A percentile compares a stretch with the other conserved stretches of the same genome.
Conservation (phyloP, 164 flowering plant species). For the Magnolia changhungtana region DNA sequence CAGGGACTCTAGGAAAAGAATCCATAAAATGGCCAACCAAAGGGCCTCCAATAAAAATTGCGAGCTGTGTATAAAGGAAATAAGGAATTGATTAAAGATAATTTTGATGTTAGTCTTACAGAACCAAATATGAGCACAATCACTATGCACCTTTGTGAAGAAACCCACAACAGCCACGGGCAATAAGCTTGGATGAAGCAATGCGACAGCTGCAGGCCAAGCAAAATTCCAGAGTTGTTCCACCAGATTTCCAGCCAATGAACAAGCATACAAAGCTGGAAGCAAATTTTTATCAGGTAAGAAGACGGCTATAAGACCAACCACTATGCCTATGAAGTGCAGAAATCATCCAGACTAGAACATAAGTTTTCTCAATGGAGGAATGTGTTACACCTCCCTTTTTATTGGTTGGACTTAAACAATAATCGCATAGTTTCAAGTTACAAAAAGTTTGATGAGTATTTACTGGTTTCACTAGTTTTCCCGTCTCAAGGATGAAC, state of each 20-base stretch:
- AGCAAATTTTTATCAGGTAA: slow-evolving; percentile 1
- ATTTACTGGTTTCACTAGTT: neutral
- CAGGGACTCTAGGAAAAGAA: slow-evolving; percentile 74
- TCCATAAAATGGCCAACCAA: slow-evolving; percentile 89
- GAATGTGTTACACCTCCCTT: too few relatives aligned
- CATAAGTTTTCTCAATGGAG: too few relatives aligned
- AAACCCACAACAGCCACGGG: slow-evolving; percentile 94
- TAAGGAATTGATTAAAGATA: neutral
- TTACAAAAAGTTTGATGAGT: neutral
- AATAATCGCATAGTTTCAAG: neutral
- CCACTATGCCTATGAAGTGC: too few relatives aligned
- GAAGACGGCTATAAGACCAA: neutral
- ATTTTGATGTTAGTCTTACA: neutral
- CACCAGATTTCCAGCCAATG: slow-evolving; percentile 77
- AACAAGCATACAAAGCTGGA: slow-evolving; percentile 83
- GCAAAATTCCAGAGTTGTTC: slow-evolving; percentile 98
- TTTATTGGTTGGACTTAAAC: too few relatives aligned
- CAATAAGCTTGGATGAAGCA: slow-evolving; percentile 91
- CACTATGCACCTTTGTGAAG: slow-evolving; percentile 58
- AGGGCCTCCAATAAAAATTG: slow-evolving; percentile 83
- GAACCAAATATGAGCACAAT: neutral
- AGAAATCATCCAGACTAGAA: too few relatives aligned
- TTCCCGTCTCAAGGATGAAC: neutral
- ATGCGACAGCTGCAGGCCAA: slow-evolving; percentile 96
- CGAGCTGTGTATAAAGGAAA: slow-evolving; percentile 46